Conservation (phyloP, 495 filamentous ascomycete genomes). For the Aspergillus ostianus region DNA sequence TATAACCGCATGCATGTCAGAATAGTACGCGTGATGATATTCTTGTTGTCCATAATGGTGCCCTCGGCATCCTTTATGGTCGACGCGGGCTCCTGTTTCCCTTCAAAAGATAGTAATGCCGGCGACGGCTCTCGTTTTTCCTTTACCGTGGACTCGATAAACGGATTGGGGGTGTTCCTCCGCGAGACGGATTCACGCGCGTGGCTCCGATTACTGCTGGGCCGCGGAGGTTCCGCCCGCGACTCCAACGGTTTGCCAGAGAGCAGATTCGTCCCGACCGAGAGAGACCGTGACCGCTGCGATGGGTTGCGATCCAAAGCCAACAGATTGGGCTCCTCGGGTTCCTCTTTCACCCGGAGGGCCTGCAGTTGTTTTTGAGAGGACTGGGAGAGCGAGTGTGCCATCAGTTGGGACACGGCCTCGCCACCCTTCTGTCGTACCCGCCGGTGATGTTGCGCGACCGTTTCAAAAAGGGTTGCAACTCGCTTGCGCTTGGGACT, state of each 20-base stretch:
- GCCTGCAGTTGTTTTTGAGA: slow-evolving; percentile 34
- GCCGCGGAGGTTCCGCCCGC: slow-evolving; percentile 17
- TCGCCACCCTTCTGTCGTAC: slow-evolving; percentile 55
- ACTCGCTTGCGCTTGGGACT: slow-evolving; percentile 56
- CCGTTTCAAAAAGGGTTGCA: slow-evolving; percentile 57
- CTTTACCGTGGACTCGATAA: slow-evolving; percentile 23
- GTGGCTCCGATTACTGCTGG: slow-evolving; percentile 22
- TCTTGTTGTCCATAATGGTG: slow-evolving; percentile 42
- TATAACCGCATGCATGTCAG: slow-evolving; percentile 66
- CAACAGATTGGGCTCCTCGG: slow-evolving; percentile 37
- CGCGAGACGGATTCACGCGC: slow-evolving; percentile 14
- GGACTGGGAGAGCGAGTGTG: slow-evolving; percentile 33
- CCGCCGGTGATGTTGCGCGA: slow-evolving; percentile 53
- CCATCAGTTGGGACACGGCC: slow-evolving; percentile 56
- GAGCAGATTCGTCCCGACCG: slow-evolving; percentile 35
- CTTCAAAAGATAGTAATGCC: slow-evolving; percentile 17
- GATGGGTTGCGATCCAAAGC: slow-evolving; percentile 32
- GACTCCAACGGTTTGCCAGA: slow-evolving; percentile 21
- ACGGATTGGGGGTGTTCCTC: slow-evolving; percentile 28
- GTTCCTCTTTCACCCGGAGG: slow-evolving; percentile 40
- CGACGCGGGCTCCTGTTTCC: slow-evolving; percentile 15
- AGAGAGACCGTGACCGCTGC: slow-evolving; percentile 38
- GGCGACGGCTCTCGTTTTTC: slow-evolving; percentile 19
- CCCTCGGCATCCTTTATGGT: slow-evolving; percentile 31
- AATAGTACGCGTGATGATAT: slow-evolving; percentile 45